phyloP scores from a whole-genome alignment of 257 asterid genomes.

The Nemophila menziesii region DNA sequence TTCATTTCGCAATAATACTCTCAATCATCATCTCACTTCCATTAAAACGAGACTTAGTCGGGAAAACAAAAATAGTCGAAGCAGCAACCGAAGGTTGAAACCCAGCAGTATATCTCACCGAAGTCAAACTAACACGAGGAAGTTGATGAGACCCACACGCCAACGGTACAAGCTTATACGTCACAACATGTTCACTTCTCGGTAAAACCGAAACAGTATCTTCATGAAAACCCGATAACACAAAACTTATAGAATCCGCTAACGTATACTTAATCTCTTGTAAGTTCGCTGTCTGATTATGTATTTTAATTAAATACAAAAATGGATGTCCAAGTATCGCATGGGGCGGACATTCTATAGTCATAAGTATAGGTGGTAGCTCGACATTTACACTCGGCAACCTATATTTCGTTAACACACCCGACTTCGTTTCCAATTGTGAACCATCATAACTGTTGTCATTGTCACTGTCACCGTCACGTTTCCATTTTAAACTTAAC shows the following conservation, averaged over 20 bases:
- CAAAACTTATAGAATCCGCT: slow-evolving; percentile 77
- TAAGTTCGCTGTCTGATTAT: slow-evolving; percentile 54
- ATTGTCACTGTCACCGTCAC: no score
- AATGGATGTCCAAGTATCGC: slow-evolving; percentile 77
- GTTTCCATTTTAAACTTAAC: slow-evolving; percentile 65
- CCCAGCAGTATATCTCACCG: slow-evolving; percentile 63
- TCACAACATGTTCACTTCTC: slow-evolving; percentile 39
- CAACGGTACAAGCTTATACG: slow-evolving; percentile 69
- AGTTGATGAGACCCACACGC: slow-evolving; percentile 74
- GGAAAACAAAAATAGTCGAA: slow-evolving; percentile 63
- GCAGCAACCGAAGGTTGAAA: slow-evolving; percentile 64
- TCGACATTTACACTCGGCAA: slow-evolving; percentile 74
- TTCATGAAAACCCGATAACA: slow-evolving; percentile 70
- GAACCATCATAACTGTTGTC: no score
- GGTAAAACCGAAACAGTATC: slow-evolving; percentile 71
- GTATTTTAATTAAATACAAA: slow-evolving; percentile 37
- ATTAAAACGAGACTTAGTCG: slow-evolving; percentile 53
- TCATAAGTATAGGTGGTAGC: slow-evolving; percentile 59
- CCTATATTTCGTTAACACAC: slow-evolving; percentile 42
- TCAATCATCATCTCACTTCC: slow-evolving; percentile 12
- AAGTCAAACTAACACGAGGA: slow-evolving; percentile 55
- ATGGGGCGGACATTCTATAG: slow-evolving; percentile 63
- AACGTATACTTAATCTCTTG: slow-evolving; percentile 83
- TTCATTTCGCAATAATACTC: slow-evolving; percentile 20
- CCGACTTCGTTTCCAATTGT: slow-evolving; percentile 14